phyloP scores from a whole-genome alignment of 2,329 filamentous ascomycete species.

The Penicillium sp. region DNA sequence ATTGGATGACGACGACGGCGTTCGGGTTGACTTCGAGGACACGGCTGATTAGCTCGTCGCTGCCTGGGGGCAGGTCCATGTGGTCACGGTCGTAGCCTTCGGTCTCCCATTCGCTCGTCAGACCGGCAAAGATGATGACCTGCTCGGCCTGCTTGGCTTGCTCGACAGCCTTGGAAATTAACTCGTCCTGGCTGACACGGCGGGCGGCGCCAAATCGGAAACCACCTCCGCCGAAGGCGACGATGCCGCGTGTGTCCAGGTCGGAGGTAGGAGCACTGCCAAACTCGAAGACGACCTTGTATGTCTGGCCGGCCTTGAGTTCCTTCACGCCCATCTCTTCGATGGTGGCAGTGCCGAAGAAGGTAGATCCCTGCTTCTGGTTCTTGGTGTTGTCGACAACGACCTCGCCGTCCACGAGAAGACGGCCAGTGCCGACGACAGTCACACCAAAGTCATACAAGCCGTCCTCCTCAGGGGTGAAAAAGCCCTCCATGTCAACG shows the following conservation, averaged over 20 bases:
- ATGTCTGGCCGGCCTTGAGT: slow-evolving; percentile 61
- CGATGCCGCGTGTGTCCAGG: slow-evolving; percentile 51
- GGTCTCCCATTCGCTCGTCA: slow-evolving; percentile 80
- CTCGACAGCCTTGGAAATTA: slow-evolving; percentile 67
- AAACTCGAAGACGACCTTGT: slow-evolving; percentile 62
- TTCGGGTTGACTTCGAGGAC: slow-evolving; percentile 69
- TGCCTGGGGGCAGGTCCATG: slow-evolving; percentile 60
- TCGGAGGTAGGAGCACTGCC: slow-evolving; percentile 61
- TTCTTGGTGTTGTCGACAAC: slow-evolving; percentile 68
- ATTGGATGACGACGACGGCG: slow-evolving; percentile 74
- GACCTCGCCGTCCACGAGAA: slow-evolving; percentile 64
- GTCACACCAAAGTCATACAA: slow-evolving; percentile 67
- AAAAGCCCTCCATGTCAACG: slow-evolving; percentile 62
- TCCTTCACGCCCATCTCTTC: slow-evolving; percentile 63
- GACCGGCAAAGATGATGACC: slow-evolving; percentile 74
- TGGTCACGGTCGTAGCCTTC: slow-evolving; percentile 66
- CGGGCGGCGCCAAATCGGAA: slow-evolving; percentile 65
- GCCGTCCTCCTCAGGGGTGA: slow-evolving; percentile 62
- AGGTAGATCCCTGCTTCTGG: slow-evolving; percentile 63
- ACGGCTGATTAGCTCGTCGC: slow-evolving; percentile 62
- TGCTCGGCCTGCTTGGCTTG: slow-evolving; percentile 72
- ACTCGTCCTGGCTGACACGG: slow-evolving; percentile 58
- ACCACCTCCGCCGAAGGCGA: slow-evolving; percentile 60
- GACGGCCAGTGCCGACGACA: slow-evolving; percentile 66
- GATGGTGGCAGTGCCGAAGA: slow-evolving; percentile 65